A percentile compares a stretch with the other conserved stretches of the same genome.
Evolutionary conservation across 1,284 basidiomycete species (phyloP).

Genomic region (Pulveroboletus sp.): DNA sequence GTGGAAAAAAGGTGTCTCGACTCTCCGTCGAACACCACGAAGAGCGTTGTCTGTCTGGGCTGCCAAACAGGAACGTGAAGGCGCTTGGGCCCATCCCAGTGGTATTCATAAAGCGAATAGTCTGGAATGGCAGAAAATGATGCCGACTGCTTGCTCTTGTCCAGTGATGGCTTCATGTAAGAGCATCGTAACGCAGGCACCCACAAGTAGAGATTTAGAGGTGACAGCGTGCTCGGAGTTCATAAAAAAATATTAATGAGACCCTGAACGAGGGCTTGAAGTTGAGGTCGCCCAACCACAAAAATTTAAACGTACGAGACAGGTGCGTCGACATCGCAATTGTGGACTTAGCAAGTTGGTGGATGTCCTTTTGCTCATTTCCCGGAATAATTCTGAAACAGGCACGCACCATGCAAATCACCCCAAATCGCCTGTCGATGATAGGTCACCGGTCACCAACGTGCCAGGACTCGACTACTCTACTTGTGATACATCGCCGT

Average conservation of each 20-base stretch:
- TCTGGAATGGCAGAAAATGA: slow-evolving; percentile 3
- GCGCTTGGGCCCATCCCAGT: slow-evolving; percentile 32
- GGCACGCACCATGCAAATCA: background rate
- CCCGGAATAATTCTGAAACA: background rate
- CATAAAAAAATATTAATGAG: background rate
- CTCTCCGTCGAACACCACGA: slow-evolving; percentile 25
- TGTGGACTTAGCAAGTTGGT: background rate
- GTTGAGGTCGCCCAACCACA: background rate
- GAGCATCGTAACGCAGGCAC: slow-evolving; percentile 7
- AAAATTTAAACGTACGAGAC: background rate
- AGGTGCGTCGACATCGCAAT: background rate
- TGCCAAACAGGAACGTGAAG: slow-evolving; percentile 28
- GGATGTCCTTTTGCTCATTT: background rate
- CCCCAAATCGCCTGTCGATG: background rate
- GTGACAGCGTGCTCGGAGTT: background rate
- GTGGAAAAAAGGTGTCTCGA: slow-evolving; percentile 27
- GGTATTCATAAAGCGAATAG: slow-evolving; percentile 25
- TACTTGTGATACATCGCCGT: too few species aligned
- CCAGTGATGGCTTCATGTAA: slow-evolving; percentile 27
- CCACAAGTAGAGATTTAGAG: background rate
- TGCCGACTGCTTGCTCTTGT: slow-evolving; percentile 16
- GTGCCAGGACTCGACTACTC: too few species aligned
- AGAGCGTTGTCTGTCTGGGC: slow-evolving; percentile 29
- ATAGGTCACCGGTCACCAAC: background rate
- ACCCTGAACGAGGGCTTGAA: background rate